A percentile compares a stretch with the other conserved stretches of the same genome.
phyloP scores from a whole-genome alignment of 2,329 filamentous ascomycete genomes.

The Aureobasidium sp. region DNA sequence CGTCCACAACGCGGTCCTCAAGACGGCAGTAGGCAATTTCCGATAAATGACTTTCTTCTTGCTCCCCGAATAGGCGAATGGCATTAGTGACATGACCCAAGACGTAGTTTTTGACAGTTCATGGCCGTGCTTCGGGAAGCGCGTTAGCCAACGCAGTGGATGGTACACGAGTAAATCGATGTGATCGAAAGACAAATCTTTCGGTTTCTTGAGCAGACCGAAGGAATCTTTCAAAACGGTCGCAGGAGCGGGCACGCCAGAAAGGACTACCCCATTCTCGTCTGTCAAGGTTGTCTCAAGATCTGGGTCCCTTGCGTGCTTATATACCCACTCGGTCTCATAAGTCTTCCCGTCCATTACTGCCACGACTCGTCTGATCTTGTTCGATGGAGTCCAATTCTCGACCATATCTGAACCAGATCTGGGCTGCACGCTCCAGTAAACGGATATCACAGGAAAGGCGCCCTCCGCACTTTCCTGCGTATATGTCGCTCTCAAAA shows the following conservation, averaged over 20 bases:
- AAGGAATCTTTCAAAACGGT: conserved; percentile 16
- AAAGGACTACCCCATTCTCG: conserved; percentile 5
- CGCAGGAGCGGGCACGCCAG: conserved; percentile 7
- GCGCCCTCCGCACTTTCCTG: neutral
- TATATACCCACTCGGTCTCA: conserved; percentile 19
- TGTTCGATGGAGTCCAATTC: conserved; percentile 18
- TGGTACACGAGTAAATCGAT: conserved; percentile 18
- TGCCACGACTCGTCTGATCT: conserved; percentile 17
- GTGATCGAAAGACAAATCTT: conserved; percentile 17
- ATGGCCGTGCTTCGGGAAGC: conserved; percentile 2
- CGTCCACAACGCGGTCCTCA: conserved; percentile 18
- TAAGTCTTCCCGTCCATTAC: conserved; percentile 15
- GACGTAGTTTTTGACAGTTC: neutral
- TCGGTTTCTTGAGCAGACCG: conserved; percentile 18
- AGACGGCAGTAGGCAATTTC: conserved; percentile 15
- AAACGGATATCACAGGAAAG: conserved; percentile 12
- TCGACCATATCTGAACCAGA: conserved; percentile 18
- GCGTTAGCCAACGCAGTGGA: conserved; percentile 14
- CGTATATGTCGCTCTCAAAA: conserved; percentile 16
- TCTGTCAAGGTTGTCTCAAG: conserved; percentile 16
- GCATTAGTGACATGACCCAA: conserved; percentile 1
- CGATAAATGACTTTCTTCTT: conserved; percentile 17
- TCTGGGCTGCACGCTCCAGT: conserved; percentile 19
- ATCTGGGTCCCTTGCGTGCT: conserved; percentile 18
- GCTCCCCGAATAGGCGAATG: neutral